phyloP scores from a whole-genome alignment of 139 green algal genomes.

The Diplosphaera chodatii region DNA sequence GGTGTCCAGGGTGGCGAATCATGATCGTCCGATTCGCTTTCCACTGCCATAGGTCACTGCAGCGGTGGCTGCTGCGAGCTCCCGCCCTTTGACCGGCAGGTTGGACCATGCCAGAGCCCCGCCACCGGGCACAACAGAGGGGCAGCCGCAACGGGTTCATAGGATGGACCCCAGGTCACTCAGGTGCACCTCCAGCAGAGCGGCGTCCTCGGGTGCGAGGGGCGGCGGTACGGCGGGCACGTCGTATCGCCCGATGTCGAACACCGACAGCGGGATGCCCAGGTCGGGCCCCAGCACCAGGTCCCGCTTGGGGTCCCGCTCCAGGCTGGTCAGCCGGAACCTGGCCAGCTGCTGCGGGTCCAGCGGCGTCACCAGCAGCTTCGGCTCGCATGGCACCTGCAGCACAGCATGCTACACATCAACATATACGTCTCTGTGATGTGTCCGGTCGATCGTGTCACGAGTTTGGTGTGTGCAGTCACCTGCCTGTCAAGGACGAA shows the following conservation, averaged over 20 bases:
- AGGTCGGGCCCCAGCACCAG: conserved; percentile 48
- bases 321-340: conserved; percentile 55
- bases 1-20: too few relatives aligned
- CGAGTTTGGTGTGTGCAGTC: too few relatives aligned
- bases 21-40: too few relatives aligned
- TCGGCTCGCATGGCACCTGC: conserved; percentile 66
- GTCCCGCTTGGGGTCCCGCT: conserved; percentile 44
- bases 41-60: too few relatives aligned
- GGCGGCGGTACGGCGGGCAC: conserved; percentile 17
- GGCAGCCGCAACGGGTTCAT: too few relatives aligned
- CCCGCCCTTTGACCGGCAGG: too few relatives aligned
- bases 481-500: too few relatives aligned
- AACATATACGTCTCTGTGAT: not conserved
- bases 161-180: too few relatives aligned
- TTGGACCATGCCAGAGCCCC: too few relatives aligned
- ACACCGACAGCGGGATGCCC: conserved; percentile 47
- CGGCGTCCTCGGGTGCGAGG: conserved; percentile 48
- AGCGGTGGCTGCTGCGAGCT: too few relatives aligned
- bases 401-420: not conserved
- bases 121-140: too few relatives aligned
- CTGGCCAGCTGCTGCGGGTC: conserved; percentile 33
- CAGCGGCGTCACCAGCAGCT: conserved; percentile 52
- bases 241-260: conserved; percentile 55
- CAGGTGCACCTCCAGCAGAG: conserved; percentile 24
- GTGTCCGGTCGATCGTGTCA: too few relatives aligned